These are phyloP conservation scores for Fusarium pseudonygamai DNA, from an alignment of 2,329 filamentous ascomycete genomes.

Conservation along the genomic window DNA sequence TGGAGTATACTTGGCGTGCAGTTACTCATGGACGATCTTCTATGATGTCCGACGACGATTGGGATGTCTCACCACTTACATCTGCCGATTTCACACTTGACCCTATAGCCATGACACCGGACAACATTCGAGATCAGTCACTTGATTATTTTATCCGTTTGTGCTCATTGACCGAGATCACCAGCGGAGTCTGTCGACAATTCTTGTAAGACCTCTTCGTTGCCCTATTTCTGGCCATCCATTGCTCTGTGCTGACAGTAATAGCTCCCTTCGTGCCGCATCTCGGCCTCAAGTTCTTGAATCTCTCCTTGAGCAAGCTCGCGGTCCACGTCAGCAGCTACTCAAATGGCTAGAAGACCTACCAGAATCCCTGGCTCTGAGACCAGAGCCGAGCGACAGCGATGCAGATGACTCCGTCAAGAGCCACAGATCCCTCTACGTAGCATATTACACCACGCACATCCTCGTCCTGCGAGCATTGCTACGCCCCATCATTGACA, in stretches of 20 bases:
- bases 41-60: background rate
- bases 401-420: background rate
- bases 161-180: background rate
- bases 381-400: background rate
- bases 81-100: background rate
- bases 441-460: background rate
- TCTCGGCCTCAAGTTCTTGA: background rate
- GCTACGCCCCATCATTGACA: background rate
- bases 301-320: background rate
- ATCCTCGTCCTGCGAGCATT: background rate
- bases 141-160: background rate
- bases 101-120: background rate
- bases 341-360: background rate
- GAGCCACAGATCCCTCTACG: constrained; percentile 1
- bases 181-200: background rate
- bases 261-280: background rate
- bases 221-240: fast-evolving
- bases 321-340: background rate
- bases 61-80: background rate
- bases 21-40: background rate
- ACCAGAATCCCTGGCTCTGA: fast-evolving
- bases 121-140: background rate
- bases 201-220: background rate
- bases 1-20: constrained; percentile 2
- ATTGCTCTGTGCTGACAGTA: background rate